phyloP scores from a whole-genome alignment of 2,329 filamentous ascomycete genomes.

The Teratosphaeria destructans region DNA sequence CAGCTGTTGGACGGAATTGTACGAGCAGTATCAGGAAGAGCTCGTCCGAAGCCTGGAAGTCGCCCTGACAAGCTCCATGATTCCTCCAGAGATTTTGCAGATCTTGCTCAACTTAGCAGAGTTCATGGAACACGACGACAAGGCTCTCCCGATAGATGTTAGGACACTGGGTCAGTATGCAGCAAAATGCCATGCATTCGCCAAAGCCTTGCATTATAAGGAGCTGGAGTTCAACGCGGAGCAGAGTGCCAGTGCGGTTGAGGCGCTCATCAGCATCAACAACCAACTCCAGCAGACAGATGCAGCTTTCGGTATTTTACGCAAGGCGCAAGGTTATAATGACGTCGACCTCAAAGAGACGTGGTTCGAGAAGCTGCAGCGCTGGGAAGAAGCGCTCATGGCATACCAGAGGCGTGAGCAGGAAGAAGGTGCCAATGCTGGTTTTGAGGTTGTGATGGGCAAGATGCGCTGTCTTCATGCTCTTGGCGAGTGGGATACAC shows the following conservation, averaged over 20 bases:
- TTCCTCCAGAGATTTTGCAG: constrained; percentile 89
- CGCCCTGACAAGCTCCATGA: constrained; percentile 87
- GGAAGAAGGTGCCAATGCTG: constrained; percentile 46
- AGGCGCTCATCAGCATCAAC: constrained; percentile 97
- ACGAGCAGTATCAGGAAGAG: constrained; percentile 94
- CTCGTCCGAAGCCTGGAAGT: constrained; percentile 91
- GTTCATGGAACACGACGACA: constrained; percentile 99
- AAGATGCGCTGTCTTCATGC: constrained; percentile 99
- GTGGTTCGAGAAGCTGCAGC: constrained; percentile 96
- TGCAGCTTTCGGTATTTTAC: constrained; percentile 92
- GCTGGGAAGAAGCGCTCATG: constrained; percentile 92
- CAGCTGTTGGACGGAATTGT: constrained; percentile 96
- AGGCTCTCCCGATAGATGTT: constrained; percentile 95
- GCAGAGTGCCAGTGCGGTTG: constrained; percentile 87
- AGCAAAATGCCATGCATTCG: constrained; percentile 92
- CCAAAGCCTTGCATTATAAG: constrained; percentile 97
- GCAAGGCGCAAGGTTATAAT: constrained; percentile 89
- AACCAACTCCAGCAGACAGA: constrained; percentile 97
- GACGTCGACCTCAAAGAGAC: constrained; percentile 95
- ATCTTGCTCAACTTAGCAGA: constrained; percentile 92
- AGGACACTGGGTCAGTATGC: constrained; percentile 88
- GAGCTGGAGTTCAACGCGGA: constrained; percentile 97
- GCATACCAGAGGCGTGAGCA: constrained; percentile 86
- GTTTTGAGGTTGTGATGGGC: constrained; percentile 95
- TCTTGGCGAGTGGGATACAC: constrained; percentile 89